phyloP scores from a whole-genome alignment of 495 filamentous ascomycete genomes.

The Talaromyces trachyspermus region DNA sequence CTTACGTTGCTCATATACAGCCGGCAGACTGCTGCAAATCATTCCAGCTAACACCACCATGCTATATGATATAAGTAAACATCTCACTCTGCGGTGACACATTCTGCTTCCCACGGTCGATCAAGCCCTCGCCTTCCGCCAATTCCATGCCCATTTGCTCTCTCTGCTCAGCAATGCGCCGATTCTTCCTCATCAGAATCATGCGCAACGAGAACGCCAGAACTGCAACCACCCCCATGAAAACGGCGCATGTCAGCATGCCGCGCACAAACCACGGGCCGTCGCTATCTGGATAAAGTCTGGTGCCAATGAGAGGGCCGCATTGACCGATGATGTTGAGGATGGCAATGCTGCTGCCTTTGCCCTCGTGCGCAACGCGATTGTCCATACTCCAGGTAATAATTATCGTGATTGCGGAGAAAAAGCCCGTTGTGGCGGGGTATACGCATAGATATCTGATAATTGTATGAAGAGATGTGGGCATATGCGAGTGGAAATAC shows the following conservation, averaged over 20 bases:
- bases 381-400: constrained; percentile 63
- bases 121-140: constrained; percentile 14
- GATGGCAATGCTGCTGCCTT: constrained; percentile 50
- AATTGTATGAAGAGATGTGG: constrained; percentile 19
- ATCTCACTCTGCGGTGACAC: neutral
- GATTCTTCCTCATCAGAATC: constrained; percentile 38
- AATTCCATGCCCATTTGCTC: constrained; percentile 20
- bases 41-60: too few relatives aligned
- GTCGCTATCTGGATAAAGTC: constrained; percentile 50
- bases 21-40: too few relatives aligned
- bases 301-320: constrained; percentile 54
- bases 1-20: too few relatives aligned
- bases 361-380: constrained; percentile 45
- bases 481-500: constrained; percentile 28
- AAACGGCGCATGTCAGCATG: constrained; percentile 50
- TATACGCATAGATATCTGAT: constrained; percentile 52
- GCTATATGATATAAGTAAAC: constrained; percentile 9
- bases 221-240: constrained; percentile 45
- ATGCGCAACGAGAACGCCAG: constrained; percentile 41
- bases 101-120: neutral
- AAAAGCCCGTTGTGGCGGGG: constrained; percentile 52
- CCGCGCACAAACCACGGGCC: constrained; percentile 53
- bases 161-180: constrained; percentile 11
- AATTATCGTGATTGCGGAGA: constrained; percentile 53
- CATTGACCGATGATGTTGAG: constrained; percentile 56